Base-by-base conservation (phyloP, 352 stramenopile species). In the Phytophthora melonis region DNA sequence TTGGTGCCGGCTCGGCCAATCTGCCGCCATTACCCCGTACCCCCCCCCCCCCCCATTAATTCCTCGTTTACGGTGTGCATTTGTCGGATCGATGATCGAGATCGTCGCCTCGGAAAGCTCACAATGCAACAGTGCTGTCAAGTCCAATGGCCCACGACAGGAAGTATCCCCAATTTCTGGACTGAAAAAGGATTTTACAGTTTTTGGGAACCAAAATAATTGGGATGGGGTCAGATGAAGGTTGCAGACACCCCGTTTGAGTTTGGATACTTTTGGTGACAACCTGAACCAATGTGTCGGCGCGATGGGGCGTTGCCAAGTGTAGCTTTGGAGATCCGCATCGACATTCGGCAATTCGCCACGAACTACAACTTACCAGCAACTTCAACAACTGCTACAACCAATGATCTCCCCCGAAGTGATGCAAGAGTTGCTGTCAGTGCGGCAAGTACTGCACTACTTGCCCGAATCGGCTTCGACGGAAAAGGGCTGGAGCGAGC, bases 401-500 rank as follows among this genome's bases (percentile, higher is more conserved):
- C 2, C 47, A 63, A 77, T 80, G 68, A 80, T 77, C 49, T 80
- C 73, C 18, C 63, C 73, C 34, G 67, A 80, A 47, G 73, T 77
- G 45, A 80, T 77, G 69, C 58, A 80, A 70, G 73, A 80, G 32
- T 43, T 80, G 13, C 45, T 77, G 21, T 64, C 73, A 21, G 73
- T 80, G 47, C 63, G 68, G 5, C 63, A 77, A 52, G 63, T 80
- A 1, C 64, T 77, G 34, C 73, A 77, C 39, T 80, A 75, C 55
- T 53, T 80, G 27, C 69, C 73, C 23, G 66, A 71, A 19, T 66
- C 63, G 9, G 30, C 68, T 2, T 70, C 68, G 19, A 66, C 66
- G 4, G 72, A 82, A 11, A 75, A 78, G 19, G 78, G 78, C 18
- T 85, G 75, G 78, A 76, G 66, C 2, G 50, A 68, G 23, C 68